Conservation (phyloP, 192 early-diverging fungal species). For the Coemansia sp. region DNA sequence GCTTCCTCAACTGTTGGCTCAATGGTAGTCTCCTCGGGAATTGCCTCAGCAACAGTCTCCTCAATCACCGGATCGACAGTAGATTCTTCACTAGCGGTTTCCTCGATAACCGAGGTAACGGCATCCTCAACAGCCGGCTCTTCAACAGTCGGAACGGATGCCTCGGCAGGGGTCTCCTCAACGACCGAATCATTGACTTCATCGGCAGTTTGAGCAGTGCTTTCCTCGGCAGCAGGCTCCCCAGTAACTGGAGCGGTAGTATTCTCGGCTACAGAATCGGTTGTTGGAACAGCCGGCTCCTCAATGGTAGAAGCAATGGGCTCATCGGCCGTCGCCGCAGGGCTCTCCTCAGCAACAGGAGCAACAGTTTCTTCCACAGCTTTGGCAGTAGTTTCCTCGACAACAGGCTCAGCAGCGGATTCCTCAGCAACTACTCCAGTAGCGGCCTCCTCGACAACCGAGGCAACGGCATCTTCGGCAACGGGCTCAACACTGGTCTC, state of each 20-base stretch:
- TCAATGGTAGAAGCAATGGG: background rate
- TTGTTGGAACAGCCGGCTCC: background rate
- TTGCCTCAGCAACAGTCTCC: constrained; percentile 1
- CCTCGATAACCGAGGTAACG: background rate
- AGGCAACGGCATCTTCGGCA: background rate
- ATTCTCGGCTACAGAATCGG: background rate
- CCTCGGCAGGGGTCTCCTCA: background rate
- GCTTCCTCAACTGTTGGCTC: background rate
- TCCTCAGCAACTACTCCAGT: constrained; percentile 3
- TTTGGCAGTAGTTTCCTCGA: background rate
- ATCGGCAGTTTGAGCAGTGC: background rate
- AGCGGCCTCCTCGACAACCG: background rate
- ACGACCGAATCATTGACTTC: background rate
- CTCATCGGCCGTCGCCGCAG: background rate
- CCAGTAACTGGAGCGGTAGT: background rate
- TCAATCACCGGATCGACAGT: background rate
- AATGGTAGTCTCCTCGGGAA: background rate
- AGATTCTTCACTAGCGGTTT: background rate
- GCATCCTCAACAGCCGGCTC: background rate
- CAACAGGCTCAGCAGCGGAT: background rate
- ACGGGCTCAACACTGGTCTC: background rate
- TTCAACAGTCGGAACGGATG: background rate
- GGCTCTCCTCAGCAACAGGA: constrained; percentile 1
- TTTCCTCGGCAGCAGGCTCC: background rate
- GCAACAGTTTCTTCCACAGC: background rate